phyloP scores from a whole-genome alignment of 805 yeast genomes.

The Tetrapisispora namnaoensis region DNA sequence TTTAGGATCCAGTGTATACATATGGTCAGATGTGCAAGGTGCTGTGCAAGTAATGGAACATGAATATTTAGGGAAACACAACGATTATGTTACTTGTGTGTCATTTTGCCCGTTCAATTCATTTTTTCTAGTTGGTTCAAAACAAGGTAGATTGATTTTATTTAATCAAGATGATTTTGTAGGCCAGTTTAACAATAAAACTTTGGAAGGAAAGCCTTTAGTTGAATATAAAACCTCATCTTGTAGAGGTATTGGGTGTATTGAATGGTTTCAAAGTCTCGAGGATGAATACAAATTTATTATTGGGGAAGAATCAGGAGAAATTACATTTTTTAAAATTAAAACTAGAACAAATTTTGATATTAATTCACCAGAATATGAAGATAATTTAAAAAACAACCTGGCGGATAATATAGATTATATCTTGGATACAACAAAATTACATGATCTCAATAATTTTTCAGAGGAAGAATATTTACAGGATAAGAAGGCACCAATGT shows the following conservation, averaged over 20 bases:
- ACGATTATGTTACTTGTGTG: constrained; percentile 45
- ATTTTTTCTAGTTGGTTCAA: constrained; percentile 46
- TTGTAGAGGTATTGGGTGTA: constrained; percentile 42
- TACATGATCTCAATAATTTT: neutral
- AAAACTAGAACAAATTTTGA: constrained; percentile 1
- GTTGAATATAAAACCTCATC: constrained; percentile 18
- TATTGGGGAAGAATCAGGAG: constrained; percentile 61
- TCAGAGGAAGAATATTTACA: constrained; percentile 6
- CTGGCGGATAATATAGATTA: neutral
- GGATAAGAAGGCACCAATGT: neutral
- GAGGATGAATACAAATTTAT: constrained; percentile 29
- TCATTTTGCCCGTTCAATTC: constrained; percentile 42
- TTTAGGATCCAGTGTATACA: constrained; percentile 43
- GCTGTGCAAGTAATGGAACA: constrained; percentile 36
- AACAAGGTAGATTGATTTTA: constrained; percentile 42
- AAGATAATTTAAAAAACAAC: neutral
- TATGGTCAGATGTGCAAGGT: constrained; percentile 50
- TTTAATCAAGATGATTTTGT: constrained; percentile 31
- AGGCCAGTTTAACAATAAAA: constrained; percentile 4
- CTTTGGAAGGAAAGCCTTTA: constrained; percentile 9
- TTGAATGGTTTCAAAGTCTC: constrained; percentile 41
- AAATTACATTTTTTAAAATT: constrained; percentile 37
- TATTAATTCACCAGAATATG: neutral
- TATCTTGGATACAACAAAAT: neutral
- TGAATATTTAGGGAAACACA: constrained; percentile 22